Base-by-base conservation (phyloP, 495 filamentous ascomycete genomes). In the Penicillium argentinense region DNA sequence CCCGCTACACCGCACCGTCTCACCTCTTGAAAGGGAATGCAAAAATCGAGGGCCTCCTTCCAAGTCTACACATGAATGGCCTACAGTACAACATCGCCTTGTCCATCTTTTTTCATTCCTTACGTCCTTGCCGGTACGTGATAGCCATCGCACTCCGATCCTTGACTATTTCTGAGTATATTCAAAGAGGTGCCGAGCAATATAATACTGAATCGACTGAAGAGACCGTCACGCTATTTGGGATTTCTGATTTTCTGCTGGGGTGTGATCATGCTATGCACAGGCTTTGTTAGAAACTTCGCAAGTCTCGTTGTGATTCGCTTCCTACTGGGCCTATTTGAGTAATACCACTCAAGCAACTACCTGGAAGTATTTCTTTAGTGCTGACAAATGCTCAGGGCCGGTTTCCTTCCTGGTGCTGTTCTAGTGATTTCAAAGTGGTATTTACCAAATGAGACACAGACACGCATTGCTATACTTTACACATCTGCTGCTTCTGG, bases 351-450 rank as follows among this genome's bases (percentile, higher is more conserved):
- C 9, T 9, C 7, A 2, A 39, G 18, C 18, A 23, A 9, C 7
- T 3, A 5, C 21, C 9, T 12, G 4, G 16, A 43, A 13, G 37
- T 14, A n/a, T n/a, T 6, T 28, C 24, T 38, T n/a, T n/a, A n/a
- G n/a, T n/a, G n/a, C n/a, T n/a, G n/a, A n/a, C n/a, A n/a, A n/a
- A n/a, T n/a, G n/a, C 21, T 13, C 17, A 52, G 49, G 34, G 45
- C 57, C 39, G 73, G 86, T 9, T 66, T 89, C 16, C 85, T 84
- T 53, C 85, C 86, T 0, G 86, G 82, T 4, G 78, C 84, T 23
- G 78, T 83, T 1, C 85, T 84, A 50, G 79, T 86, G 48, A 71
- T 85, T 17, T 85, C 83, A 0, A 83, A 81, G 60, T 89, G 86
- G 85, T 88, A 87, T 53, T 64, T 71, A 30, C 63, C 79, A 4